Evolutionary conservation across 176 grass and related monocot genomes (phyloP).

Genomic region (Oryza rufipogon): DNA sequence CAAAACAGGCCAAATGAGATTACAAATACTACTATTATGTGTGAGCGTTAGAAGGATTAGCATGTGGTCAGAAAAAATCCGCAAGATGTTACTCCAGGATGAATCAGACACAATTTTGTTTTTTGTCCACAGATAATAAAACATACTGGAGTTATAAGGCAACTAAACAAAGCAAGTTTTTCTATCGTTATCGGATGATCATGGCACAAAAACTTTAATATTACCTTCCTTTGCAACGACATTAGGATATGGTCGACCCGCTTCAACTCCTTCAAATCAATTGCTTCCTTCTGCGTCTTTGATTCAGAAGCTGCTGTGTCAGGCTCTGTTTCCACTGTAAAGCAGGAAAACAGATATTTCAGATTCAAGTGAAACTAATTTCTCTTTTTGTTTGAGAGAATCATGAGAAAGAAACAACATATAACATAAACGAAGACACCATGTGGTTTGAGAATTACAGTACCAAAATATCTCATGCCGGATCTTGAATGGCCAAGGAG

Average conservation of each 20-base stretch:
- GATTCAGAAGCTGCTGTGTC: slow-evolving; percentile 63
- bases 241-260: slow-evolving; percentile 85
- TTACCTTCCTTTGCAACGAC: slow-evolving; percentile 82
- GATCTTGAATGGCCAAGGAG: slow-evolving; percentile 9
- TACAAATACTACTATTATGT: neutral
- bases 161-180: neutral
- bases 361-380: slow-evolving; percentile 5
- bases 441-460: slow-evolving; percentile 6
- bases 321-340: slow-evolving; percentile 72
- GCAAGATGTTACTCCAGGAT: neutral
- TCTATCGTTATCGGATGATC: neutral
- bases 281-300: slow-evolving; percentile 78
- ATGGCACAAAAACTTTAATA: slow-evolving; percentile 1
- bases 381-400: neutral
- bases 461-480: slow-evolving; percentile 20
- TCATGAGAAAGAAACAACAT: neutral
- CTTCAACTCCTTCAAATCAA: slow-evolving; percentile 91
- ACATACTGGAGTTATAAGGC: neutral
- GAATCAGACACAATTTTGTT: neutral
- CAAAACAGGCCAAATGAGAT: neutral
- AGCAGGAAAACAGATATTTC: slow-evolving; percentile 16
- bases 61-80: neutral
- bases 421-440: slow-evolving; percentile 4
- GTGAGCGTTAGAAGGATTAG: neutral
- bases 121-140: neutral